These are phyloP conservation scores for Acacia melanoxylon DNA, from an alignment of 306 rosid species.

Conservation along the genomic window DNA sequence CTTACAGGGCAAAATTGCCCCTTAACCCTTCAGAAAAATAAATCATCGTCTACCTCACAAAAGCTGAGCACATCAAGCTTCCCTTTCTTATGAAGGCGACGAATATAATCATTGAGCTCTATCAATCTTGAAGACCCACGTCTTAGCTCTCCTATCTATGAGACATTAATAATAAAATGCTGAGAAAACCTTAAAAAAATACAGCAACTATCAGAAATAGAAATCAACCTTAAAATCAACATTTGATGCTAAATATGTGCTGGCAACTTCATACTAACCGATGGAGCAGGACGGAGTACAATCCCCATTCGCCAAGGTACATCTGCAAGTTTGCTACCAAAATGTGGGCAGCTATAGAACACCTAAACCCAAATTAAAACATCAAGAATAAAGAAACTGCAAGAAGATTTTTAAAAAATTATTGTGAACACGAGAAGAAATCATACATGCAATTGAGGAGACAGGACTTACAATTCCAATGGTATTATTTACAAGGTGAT, in stretches of 20 bases:
- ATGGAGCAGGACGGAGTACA: constrained; percentile 88
- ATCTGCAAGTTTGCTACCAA: constrained; percentile 98
- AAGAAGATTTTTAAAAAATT: background rate
- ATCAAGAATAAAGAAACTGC: constrained; percentile 8
- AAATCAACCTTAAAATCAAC: constrained; percentile 11
- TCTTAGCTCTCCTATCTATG: constrained; percentile 92
- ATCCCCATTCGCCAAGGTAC: constrained; percentile 98
- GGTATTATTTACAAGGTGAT: constrained; percentile 82
- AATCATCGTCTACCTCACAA: constrained; percentile 73
- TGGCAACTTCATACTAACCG: constrained; percentile 59
- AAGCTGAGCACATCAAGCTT: constrained; percentile 87
- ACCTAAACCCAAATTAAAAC: constrained; percentile 50
- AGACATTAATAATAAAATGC: constrained; percentile 33
- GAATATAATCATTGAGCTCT: constrained; percentile 87
- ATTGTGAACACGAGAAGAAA: background rate
- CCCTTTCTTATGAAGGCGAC: constrained; percentile 81
- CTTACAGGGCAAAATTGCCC: no score
- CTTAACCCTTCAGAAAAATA: background rate
- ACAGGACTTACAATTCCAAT: constrained; percentile 70
- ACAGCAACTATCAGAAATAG: constrained; percentile 16
- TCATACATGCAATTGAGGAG: constrained; percentile 24
- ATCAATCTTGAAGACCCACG: constrained; percentile 83
- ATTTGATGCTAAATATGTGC: constrained; percentile 2
- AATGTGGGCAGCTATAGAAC: constrained; percentile 98
- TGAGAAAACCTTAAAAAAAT: constrained; percentile 20